Percentiles rank a stretch among this genome's conserved stretches.
Conservation (phyloP, 73 alveolate genomes). For the Stentor coeruleus region DNA sequence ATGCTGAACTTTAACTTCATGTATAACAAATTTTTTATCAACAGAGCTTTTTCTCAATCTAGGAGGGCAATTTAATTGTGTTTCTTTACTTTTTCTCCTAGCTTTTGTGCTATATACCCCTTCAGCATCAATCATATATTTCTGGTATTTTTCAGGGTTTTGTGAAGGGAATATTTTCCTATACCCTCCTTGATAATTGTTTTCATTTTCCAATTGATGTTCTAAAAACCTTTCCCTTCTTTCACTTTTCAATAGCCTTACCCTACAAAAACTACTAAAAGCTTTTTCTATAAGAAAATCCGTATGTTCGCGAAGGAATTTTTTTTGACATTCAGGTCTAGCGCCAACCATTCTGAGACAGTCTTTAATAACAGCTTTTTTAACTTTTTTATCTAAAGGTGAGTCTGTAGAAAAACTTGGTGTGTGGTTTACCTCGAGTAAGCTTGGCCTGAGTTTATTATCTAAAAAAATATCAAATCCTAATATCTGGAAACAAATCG, state of each 20-base stretch:
- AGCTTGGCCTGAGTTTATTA: constrained; percentile 49
- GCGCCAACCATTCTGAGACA: background rate
- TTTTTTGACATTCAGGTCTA: background rate
- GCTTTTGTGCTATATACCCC: background rate
- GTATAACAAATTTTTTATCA: no score
- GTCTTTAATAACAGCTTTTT: background rate
- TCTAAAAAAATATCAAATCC: no score
- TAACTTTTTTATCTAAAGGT: background rate
- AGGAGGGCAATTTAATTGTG: background rate
- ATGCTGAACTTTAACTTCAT: background rate
- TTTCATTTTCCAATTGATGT: constrained; percentile 38
- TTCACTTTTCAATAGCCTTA: background rate
- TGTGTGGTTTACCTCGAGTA: constrained; percentile 81
- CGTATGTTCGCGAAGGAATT: background rate
- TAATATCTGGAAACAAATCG: background rate
- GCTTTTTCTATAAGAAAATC: background rate
- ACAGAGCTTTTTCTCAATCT: background rate
- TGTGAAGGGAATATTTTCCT: constrained; percentile 43
- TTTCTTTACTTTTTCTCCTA: no score
- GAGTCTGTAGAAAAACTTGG: constrained; percentile 71
- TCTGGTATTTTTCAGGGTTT: background rate
- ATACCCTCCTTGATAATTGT: constrained; percentile 44
- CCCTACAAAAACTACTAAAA: background rate
- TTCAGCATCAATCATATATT: constrained; percentile 2
- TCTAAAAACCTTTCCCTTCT: background rate